Conservation (phyloP, 345 rosid species). For the Anacardium occidentale region DNA sequence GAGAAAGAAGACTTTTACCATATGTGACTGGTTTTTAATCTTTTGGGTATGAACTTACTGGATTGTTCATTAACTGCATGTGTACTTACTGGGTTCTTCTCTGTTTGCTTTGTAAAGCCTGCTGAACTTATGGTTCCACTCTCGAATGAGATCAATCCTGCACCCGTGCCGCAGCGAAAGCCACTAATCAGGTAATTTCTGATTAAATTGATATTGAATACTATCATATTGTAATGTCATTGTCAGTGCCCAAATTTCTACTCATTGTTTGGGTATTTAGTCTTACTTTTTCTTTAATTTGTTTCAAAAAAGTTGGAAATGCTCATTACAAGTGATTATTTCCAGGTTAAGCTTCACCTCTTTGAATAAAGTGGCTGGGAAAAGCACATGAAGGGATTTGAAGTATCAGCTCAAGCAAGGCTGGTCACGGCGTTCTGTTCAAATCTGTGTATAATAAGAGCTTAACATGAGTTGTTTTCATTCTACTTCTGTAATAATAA, state of each 20-base stretch:
- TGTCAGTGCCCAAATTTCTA: no score
- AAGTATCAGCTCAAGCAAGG: neutral
- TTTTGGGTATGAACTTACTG: neutral
- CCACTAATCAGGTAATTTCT: conserved; percentile 70
- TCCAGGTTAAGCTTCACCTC: conserved; percentile 84
- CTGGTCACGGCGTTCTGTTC: neutral
- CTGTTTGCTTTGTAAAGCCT: conserved; percentile 40
- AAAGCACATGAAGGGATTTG: conserved; percentile 26
- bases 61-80: neutral
- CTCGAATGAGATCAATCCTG: conserved; percentile 29
- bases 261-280: no score
- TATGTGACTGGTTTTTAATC: neutral
- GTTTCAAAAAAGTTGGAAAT: neutral
- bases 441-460: conserved; percentile 11
- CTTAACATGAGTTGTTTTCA: neutral
- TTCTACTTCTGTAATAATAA: neutral
- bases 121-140: conserved; percentile 45
- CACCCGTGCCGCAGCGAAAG: conserved; percentile 50
- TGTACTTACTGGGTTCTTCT: neutral
- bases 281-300: neutral
- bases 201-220: neutral
- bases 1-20: neutral
- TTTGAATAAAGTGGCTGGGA: conserved; percentile 53
- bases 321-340: neutral
- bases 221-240: no score